These are phyloP conservation scores for Filosporella fistucella DNA, from an alignment of 495 filamentous ascomycete species.

Conservation along the genomic window DNA sequence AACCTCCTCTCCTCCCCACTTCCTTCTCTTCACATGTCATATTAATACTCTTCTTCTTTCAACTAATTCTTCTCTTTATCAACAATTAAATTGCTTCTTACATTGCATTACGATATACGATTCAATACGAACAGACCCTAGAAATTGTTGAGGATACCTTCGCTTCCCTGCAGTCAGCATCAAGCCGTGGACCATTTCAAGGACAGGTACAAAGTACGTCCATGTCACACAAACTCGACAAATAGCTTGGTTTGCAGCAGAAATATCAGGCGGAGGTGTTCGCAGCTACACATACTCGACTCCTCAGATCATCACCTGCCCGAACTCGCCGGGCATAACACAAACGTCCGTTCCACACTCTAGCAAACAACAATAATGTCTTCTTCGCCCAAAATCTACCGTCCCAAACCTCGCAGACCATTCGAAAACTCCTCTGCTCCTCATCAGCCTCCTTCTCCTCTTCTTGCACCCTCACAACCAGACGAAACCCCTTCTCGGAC, in stretches of 20 bases:
- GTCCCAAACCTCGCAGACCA: constrained; percentile 70
- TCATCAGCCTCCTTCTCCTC: constrained; percentile 47
- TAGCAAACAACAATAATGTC: constrained; percentile 2
- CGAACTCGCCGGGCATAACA: neutral
- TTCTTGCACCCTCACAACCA: constrained; percentile 37
- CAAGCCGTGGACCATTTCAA: too few species aligned
- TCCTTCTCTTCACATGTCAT: neutral
- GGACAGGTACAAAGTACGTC: neutral
- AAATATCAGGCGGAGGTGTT: neutral
- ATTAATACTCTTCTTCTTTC: neutral
- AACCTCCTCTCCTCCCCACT: neutral
- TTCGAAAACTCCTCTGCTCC: constrained; percentile 60
- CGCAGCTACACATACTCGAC: neutral
- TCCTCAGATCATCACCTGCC: neutral
- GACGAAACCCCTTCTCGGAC: constrained; percentile 45
- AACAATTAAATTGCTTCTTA: neutral
- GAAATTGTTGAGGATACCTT: neutral
- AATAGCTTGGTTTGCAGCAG: neutral
- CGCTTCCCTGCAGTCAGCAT: too few species aligned
- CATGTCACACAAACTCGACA: neutral
- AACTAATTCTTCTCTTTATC: neutral
- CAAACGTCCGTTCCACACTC: neutral
- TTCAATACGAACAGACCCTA: neutral
- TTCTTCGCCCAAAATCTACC: constrained; percentile 47
- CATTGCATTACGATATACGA: neutral